Percentiles rank a stretch among this genome's conserved stretches.
phyloP scores from a whole-genome alignment of 805 yeast species.

The Priceomyces castillae region DNA sequence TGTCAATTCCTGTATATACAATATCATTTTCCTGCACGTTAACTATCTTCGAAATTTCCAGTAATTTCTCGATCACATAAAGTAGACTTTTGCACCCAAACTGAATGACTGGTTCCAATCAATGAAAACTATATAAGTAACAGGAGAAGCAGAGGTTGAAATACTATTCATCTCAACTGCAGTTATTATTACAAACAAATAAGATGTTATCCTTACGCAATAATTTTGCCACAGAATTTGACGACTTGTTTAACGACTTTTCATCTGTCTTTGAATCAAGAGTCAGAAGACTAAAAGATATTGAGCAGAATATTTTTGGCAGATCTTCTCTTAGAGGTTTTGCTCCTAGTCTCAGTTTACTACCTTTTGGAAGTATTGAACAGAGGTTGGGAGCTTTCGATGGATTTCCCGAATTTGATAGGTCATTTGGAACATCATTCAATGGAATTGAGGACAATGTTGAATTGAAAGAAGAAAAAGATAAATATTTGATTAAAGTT shows the following conservation, averaged over 20 bases:
- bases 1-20: too few species aligned
- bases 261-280: background rate
- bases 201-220: slow-evolving; percentile 3
- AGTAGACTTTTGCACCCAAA: slow-evolving; percentile 2
- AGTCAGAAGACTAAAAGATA: slow-evolving; percentile 10
- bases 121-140: slow-evolving; percentile 1
- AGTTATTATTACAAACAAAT: too few species aligned
- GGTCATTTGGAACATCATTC: too few species aligned
- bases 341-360: background rate
- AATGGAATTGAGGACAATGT: slow-evolving; percentile 11
- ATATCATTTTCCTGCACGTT: too few species aligned
- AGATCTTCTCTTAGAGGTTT: background rate
- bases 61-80: background rate
- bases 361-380: slow-evolving; percentile 6
- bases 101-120: background rate
- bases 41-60: slow-evolving; percentile 2
- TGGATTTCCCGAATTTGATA: background rate
- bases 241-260: slow-evolving; percentile 8
- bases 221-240: slow-evolving; percentile 8
- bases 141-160: background rate
- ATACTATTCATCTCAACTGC: too few species aligned
- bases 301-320: background rate
- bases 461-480: slow-evolving; percentile 21
- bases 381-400: background rate
- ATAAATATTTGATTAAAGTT: slow-evolving; percentile 19